Evolutionary conservation across 2,329 filamentous ascomycete genomes (phyloP).

Genomic region (Aspergillus ibericus): DNA sequence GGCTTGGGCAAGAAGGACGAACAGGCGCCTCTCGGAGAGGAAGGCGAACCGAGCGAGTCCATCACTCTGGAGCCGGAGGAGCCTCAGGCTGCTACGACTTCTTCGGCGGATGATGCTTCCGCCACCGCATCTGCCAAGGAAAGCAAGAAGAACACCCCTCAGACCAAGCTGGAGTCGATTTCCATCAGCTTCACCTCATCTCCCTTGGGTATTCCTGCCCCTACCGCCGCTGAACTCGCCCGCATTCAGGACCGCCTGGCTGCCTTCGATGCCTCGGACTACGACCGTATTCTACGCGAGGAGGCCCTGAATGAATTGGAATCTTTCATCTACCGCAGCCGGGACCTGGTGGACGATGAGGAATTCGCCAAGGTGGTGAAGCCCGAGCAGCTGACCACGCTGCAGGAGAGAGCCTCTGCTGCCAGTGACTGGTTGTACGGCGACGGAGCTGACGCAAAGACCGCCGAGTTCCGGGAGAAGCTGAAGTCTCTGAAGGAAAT

Average conservation of each 20-base stretch:
- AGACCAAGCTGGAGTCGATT: slow-evolving; percentile 55
- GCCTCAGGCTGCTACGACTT: slow-evolving; percentile 47
- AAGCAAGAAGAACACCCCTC: slow-evolving; percentile 34
- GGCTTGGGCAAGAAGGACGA: slow-evolving; percentile 92
- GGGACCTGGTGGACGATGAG: slow-evolving; percentile 77
- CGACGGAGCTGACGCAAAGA: slow-evolving; percentile 74
- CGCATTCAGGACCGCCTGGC: slow-evolving; percentile 70
- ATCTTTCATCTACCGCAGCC: slow-evolving; percentile 82
- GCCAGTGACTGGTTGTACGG: slow-evolving; percentile 89
- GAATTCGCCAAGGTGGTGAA: slow-evolving; percentile 73
- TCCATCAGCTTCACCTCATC: slow-evolving; percentile 52
- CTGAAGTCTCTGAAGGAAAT: slow-evolving; percentile 76
- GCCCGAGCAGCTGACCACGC: slow-evolving; percentile 62
- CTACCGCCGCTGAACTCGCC: slow-evolving; percentile 38
- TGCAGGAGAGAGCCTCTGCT: slow-evolving; percentile 67
- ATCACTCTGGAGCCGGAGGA: slow-evolving; percentile 49
- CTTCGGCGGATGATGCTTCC: slow-evolving; percentile 48
- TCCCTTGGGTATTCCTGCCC: slow-evolving; percentile 45
- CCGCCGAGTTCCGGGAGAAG: slow-evolving; percentile 72
- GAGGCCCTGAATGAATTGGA: slow-evolving; percentile 93
- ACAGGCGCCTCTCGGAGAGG: slow-evolving; percentile 67
- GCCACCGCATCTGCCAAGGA: slow-evolving; percentile 52
- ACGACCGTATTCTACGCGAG: slow-evolving; percentile 71
- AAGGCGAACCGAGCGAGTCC: slow-evolving; percentile 52
- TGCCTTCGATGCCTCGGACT: slow-evolving; percentile 84